Evolutionary conservation across 768 basidiomycete genomes (phyloP).

Genomic region (Kwoniella pini): DNA sequence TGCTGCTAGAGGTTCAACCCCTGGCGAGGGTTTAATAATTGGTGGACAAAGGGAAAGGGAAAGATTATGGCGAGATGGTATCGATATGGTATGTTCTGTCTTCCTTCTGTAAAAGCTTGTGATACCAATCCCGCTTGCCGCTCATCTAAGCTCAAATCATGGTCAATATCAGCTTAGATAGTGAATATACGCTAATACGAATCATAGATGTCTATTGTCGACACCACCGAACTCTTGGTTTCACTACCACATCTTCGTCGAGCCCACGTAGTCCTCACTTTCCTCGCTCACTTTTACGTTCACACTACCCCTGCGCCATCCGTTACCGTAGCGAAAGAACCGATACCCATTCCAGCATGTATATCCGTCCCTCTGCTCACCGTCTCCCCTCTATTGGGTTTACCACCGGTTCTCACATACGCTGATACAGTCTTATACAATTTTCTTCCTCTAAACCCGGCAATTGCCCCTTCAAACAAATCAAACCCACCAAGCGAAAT

Average conservation of each 20-base stretch:
- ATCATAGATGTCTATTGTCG: slow-evolving; percentile 70
- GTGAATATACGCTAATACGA: no score
- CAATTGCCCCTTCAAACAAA: slow-evolving; percentile 22
- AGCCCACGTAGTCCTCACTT: slow-evolving; percentile 85
- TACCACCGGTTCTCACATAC: slow-evolving; percentile 87
- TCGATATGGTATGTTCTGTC: slow-evolving; percentile 63
- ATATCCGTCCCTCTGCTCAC: slow-evolving; percentile 74
- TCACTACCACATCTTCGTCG: slow-evolving; percentile 71
- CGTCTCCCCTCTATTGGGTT: slow-evolving; percentile 67
- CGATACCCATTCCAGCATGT: slow-evolving; percentile 67
- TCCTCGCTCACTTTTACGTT: slow-evolving; percentile 84
- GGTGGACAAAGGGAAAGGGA: slow-evolving; percentile 58
- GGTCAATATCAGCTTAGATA: no score
- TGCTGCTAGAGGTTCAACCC: slow-evolving; percentile 57
- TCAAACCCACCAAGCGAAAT: slow-evolving; percentile 61
- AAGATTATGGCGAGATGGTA: slow-evolving; percentile 64
- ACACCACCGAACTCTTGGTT: slow-evolving; percentile 60
- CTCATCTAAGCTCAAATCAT: no score
- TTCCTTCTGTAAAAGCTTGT: not conserved
- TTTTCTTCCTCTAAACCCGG: slow-evolving; percentile 49
- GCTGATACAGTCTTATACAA: slow-evolving; percentile 92
- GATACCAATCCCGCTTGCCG: not conserved
- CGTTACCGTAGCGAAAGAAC: slow-evolving; percentile 35
- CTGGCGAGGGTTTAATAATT: slow-evolving; percentile 46
- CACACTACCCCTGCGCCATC: slow-evolving; percentile 58